phyloP scores from a whole-genome alignment of 2,329 filamentous ascomycete species.

The Fusarium mundagurra region DNA sequence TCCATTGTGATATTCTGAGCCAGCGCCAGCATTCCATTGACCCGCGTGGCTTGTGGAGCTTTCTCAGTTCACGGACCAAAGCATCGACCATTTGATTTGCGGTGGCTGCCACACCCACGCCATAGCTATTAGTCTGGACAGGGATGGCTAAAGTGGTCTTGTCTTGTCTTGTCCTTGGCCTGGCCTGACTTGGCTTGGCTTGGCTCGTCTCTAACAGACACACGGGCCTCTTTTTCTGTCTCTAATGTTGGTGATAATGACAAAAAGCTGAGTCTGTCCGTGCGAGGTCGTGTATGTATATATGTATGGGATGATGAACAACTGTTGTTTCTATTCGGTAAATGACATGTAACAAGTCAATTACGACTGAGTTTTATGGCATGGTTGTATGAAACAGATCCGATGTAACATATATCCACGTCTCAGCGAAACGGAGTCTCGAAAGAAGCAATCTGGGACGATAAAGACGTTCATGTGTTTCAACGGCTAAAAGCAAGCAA shows the following conservation, averaged over 20 bases:
- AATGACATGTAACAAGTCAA: not conserved
- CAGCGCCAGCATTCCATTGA: slow-evolving; percentile 39
- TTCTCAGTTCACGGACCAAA: slow-evolving; percentile 20
- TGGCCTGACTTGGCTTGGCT: not conserved
- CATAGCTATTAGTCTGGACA: not conserved
- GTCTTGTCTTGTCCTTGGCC: slow-evolving; percentile 1
- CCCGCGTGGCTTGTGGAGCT: slow-evolving; percentile 45
- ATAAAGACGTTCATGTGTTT: slow-evolving; percentile 24
- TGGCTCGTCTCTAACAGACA: slow-evolving; percentile 1
- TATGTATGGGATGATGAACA: slow-evolving; percentile 16
- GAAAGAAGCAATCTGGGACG: slow-evolving; percentile 22
- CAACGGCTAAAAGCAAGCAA: slow-evolving; percentile 26
- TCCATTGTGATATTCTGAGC: slow-evolving; percentile 2
- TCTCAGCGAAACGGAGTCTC: slow-evolving; percentile 30
- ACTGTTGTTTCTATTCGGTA: slow-evolving; percentile 6
- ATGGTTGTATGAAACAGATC: not conserved
- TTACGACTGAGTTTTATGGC: not conserved
- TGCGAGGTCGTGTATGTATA: slow-evolving; percentile 28
- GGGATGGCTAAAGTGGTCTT: slow-evolving; percentile 15
- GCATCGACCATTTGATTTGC: slow-evolving; percentile 27
- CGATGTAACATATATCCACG: slow-evolving; percentile 27
- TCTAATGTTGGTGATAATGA: slow-evolving; percentile 13
- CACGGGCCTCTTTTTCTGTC: not conserved
- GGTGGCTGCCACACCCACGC: slow-evolving; percentile 30
- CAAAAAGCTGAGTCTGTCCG: slow-evolving; percentile 33